Evolutionary conservation across 2,329 filamentous ascomycete species (phyloP).

Genomic region (Colletotrichum sublineola): DNA sequence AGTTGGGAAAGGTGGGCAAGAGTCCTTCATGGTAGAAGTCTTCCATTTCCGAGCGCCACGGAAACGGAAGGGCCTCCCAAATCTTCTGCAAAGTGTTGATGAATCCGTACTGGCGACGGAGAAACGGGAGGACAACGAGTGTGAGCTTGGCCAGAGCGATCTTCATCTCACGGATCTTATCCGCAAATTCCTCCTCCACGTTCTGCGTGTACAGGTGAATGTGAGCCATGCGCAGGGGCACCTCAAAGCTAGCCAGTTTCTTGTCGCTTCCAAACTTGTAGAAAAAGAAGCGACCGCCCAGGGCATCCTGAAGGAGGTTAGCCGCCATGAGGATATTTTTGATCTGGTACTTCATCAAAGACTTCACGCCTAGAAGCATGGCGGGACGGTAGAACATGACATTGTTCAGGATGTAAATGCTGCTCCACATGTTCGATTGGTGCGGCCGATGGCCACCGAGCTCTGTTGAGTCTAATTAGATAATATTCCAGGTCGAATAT

Average conservation of each 20-base stretch:
- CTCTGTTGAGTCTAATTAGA: conserved; percentile 3
- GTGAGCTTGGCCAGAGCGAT: conserved; percentile 26
- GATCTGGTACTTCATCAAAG: conserved; percentile 40
- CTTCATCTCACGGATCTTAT: conserved; percentile 32
- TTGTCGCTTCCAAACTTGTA: conserved; percentile 28
- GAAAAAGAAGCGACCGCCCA: conserved; percentile 30
- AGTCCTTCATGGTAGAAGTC: conserved; percentile 29
- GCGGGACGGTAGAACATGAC: conserved; percentile 51
- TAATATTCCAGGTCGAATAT: neutral
- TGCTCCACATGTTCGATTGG: conserved; percentile 45
- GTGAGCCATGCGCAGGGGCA: conserved; percentile 32
- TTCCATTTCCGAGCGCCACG: conserved; percentile 38
- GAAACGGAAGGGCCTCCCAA: conserved; percentile 35
- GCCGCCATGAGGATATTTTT: conserved; percentile 15
- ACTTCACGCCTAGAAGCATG: conserved; percentile 47
- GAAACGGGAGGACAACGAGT: conserved; percentile 30
- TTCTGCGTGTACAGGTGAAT: conserved; percentile 33
- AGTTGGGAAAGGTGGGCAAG: conserved; percentile 22
- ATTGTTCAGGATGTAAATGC: conserved; percentile 51
- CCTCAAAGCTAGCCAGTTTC: conserved; percentile 23
- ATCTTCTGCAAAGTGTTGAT: conserved; percentile 1
- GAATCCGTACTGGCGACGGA: conserved; percentile 29
- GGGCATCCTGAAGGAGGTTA: neutral
- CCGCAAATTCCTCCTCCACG: conserved; percentile 26
- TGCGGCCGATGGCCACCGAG: conserved; percentile 24